These are phyloP conservation scores for Spongospora subterranea DNA, from an alignment of 208 protist genomes.

Conservation along the genomic window DNA sequence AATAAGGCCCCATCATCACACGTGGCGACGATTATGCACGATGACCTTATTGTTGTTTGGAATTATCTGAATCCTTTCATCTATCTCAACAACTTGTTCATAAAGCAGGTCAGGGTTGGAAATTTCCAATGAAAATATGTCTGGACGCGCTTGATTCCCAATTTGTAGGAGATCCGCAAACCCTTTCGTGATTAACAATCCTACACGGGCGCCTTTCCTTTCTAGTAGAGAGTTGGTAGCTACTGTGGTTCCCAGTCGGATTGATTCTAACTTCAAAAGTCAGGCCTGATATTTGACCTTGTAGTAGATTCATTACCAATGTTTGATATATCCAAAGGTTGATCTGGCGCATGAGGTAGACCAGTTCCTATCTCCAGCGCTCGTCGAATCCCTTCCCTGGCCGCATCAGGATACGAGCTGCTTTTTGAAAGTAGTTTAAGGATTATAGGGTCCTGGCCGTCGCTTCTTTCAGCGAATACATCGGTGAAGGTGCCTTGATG, in stretches of 20 bases:
- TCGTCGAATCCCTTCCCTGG: constrained; percentile 89
- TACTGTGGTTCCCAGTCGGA: constrained; percentile 94
- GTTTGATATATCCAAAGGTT: neutral
- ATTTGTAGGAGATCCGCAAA: constrained; percentile 91
- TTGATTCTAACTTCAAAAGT: constrained; percentile 81
- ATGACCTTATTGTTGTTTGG: too few species aligned
- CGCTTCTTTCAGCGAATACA: constrained; percentile 81
- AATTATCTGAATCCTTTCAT: constrained; percentile 83
- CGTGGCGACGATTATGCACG: too few species aligned
- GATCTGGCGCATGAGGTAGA: neutral
- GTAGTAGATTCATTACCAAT: neutral
- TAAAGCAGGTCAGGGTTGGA: constrained; percentile 84
- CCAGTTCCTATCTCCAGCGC: constrained; percentile 76
- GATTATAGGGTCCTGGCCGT: constrained; percentile 67
- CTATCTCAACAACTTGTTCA: constrained; percentile 81
- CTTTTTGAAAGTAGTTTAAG: constrained; percentile 90
- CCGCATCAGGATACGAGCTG: constrained; percentile 89
- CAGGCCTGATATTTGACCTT: constrained; percentile 60
- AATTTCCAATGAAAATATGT: constrained; percentile 90
- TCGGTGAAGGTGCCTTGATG: constrained; percentile 90
- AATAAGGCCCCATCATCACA: too few species aligned
- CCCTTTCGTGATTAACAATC: constrained; percentile 87
- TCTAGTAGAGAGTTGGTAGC: constrained; percentile 94
- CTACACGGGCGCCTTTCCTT: constrained; percentile 86
- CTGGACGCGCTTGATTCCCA: constrained; percentile 71